Percentiles rank a stretch among this genome's conserved stretches.
phyloP scores from a whole-genome alignment of 208 protist species.

The Phytomonas sp. region DNA sequence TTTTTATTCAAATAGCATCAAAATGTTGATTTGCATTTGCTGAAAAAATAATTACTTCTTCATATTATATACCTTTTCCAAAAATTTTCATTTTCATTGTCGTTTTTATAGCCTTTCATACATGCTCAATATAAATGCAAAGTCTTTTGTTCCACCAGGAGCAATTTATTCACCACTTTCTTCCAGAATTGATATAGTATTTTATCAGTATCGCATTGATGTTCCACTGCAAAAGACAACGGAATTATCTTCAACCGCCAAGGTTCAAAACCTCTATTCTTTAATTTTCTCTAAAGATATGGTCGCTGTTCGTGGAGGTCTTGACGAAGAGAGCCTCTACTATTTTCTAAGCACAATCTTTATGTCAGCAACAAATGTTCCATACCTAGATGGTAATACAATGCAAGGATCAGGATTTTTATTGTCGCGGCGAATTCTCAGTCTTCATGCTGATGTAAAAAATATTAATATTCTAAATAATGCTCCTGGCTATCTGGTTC shows the following conservation, averaged over 20 bases:
- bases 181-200: slow-evolving; percentile 15
- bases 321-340: slow-evolving; percentile 41
- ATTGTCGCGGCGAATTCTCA: slow-evolving; percentile 48
- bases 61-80: background rate
- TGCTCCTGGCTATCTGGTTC: slow-evolving; percentile 43
- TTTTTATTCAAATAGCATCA: background rate
- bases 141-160: slow-evolving; percentile 57
- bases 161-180: slow-evolving; percentile 14
- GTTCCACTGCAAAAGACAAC: slow-evolving; percentile 23
- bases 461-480: slow-evolving; percentile 39
- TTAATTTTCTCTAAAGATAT: slow-evolving; percentile 41
- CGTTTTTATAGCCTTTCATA: slow-evolving; percentile 9
- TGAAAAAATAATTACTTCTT: background rate
- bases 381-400: slow-evolving; percentile 7
- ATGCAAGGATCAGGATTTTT: slow-evolving; percentile 49
- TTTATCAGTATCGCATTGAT: slow-evolving; percentile 59
- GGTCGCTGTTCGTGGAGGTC: slow-evolving; percentile 32
- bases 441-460: slow-evolving; percentile 28
- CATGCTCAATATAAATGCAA: slow-evolving; percentile 76
- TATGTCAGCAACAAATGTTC: slow-evolving; percentile 30
- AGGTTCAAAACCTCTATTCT: slow-evolving; percentile 34
- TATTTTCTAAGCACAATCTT: slow-evolving; percentile 45
- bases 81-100: background rate
- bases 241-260: slow-evolving; percentile 21
- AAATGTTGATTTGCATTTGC: background rate